These are phyloP conservation scores for Microbotryum violaceum DNA, from an alignment of 1,284 basidiomycete genomes.

Conservation along the genomic window DNA sequence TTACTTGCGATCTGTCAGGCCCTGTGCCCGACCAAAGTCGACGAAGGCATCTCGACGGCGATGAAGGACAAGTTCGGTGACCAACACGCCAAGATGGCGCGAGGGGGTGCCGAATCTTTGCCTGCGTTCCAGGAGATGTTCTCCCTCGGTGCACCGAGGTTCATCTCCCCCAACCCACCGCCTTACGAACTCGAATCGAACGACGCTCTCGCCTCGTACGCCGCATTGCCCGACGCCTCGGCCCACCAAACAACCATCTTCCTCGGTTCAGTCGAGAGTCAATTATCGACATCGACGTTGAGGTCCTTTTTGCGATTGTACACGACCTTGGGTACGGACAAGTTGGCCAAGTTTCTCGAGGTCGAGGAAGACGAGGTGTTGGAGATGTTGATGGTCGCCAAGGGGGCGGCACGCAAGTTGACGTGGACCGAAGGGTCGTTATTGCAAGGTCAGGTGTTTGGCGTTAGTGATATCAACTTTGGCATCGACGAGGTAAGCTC, in stretches of 20 bases:
- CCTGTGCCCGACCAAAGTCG: slow-evolving; percentile 73
- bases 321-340: slow-evolving; percentile 82
- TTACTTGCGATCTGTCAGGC: slow-evolving; percentile 88
- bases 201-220: slow-evolving; percentile 42
- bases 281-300: slow-evolving; percentile 71
- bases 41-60: slow-evolving; percentile 88
- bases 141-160: slow-evolving; percentile 89
- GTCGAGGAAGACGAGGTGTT: slow-evolving; percentile 88
- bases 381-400: slow-evolving; percentile 95
- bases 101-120: slow-evolving; percentile 68
- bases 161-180: slow-evolving; percentile 79
- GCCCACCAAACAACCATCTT: slow-evolving; percentile 78
- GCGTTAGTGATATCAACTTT: slow-evolving; percentile 90
- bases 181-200: slow-evolving; percentile 72
- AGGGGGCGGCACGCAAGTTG: slow-evolving; percentile 57
- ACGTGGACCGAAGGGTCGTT: slow-evolving; percentile 59
- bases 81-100: slow-evolving; percentile 73
- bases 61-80: slow-evolving; percentile 91
- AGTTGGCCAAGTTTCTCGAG: slow-evolving; percentile 78
- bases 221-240: slow-evolving; percentile 57
- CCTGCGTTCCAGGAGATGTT: slow-evolving; percentile 89
- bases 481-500: slow-evolving; percentile 74
- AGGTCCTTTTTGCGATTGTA: slow-evolving; percentile 92
- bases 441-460: slow-evolving; percentile 76
- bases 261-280: slow-evolving; percentile 66